Evolutionary conservation across 257 asterid species (phyloP).

Genomic region (Scutellaria baicalensis): DNA sequence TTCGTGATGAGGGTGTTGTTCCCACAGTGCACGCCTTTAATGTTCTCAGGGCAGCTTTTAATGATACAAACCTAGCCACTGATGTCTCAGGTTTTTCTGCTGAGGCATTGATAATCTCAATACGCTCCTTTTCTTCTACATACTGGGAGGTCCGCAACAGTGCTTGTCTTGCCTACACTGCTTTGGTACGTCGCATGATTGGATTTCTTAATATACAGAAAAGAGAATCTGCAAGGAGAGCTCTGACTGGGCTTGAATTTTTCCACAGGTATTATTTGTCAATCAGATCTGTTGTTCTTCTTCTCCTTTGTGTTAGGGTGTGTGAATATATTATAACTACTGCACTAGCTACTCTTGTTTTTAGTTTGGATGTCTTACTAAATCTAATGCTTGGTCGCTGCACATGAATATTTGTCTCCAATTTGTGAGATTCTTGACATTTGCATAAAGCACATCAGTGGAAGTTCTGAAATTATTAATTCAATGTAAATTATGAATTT

Average conservation of each 20-base stretch:
- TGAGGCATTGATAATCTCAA: constrained; percentile 70
- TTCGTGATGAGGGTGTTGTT: constrained; percentile 92
- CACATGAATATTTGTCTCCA: background rate
- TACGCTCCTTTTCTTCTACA: constrained; percentile 85
- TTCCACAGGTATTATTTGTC: constrained; percentile 64
- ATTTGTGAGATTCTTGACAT: background rate
- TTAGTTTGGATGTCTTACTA: background rate
- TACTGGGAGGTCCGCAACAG: constrained; percentile 98
- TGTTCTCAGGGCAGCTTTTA: constrained; percentile 82
- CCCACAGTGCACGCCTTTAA: constrained; percentile 95
- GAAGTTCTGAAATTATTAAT: background rate
- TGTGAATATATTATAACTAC: background rate
- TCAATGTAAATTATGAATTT: background rate
- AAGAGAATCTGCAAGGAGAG: constrained; percentile 90
- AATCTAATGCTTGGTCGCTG: background rate
- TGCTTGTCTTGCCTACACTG: constrained; percentile 95
- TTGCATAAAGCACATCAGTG: background rate
- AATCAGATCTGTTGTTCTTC: background rate
- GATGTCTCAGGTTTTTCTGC: constrained; percentile 93
- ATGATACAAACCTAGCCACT: constrained; percentile 88
- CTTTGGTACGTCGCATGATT: constrained; percentile 93
- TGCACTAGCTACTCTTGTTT: constrained; percentile 5
- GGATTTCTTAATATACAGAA: constrained; percentile 92
- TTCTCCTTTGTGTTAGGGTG: background rate
- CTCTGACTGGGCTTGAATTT: constrained; percentile 88